Conservation (phyloP, 768 basidiomycete species). For the Russula vinacea region DNA sequence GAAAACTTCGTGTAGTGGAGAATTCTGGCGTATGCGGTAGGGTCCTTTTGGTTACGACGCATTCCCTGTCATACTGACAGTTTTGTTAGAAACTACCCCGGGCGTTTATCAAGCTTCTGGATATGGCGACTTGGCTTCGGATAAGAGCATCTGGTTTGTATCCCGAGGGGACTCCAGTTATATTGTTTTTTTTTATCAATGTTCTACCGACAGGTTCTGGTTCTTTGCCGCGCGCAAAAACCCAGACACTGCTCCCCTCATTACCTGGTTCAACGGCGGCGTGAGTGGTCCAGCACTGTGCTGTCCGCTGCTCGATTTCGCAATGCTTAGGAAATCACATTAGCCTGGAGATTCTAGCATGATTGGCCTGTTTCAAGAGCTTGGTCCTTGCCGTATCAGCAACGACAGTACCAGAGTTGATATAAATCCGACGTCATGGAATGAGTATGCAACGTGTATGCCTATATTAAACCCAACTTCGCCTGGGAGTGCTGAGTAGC, state of each 20-base stretch:
- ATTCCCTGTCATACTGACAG: background rate
- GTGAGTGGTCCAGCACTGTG: constrained; percentile 30
- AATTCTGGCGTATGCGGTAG: constrained; percentile 62
- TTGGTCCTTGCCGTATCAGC: constrained; percentile 82
- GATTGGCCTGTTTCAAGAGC: constrained; percentile 87
- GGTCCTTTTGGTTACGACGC: constrained; percentile 5
- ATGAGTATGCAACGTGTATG: constrained; percentile 48
- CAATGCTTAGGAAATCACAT: background rate
- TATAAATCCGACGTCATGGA: constrained; percentile 58
- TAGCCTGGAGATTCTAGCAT: constrained; percentile 43
- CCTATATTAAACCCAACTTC: background rate
- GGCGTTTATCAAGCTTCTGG: constrained; percentile 63
- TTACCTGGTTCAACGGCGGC: constrained; percentile 64
- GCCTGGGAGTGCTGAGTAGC: background rate
- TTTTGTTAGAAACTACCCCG: constrained; percentile 49
- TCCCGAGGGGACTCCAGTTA: background rate
- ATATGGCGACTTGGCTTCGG: constrained; percentile 56
- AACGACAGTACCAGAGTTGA: constrained; percentile 56
- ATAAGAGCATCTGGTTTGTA: constrained; percentile 54
- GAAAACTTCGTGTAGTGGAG: constrained; percentile 53
- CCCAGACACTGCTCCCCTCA: constrained; percentile 57
- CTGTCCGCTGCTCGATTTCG: background rate
- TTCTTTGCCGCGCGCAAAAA: constrained; percentile 63
- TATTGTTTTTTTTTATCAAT: background rate
- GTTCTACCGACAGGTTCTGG: constrained; percentile 51